A percentile compares a stretch with the other conserved stretches of the same genome.
phyloP scores from a whole-genome alignment of 495 filamentous ascomycete genomes.

The Lophiotrema nucula region DNA sequence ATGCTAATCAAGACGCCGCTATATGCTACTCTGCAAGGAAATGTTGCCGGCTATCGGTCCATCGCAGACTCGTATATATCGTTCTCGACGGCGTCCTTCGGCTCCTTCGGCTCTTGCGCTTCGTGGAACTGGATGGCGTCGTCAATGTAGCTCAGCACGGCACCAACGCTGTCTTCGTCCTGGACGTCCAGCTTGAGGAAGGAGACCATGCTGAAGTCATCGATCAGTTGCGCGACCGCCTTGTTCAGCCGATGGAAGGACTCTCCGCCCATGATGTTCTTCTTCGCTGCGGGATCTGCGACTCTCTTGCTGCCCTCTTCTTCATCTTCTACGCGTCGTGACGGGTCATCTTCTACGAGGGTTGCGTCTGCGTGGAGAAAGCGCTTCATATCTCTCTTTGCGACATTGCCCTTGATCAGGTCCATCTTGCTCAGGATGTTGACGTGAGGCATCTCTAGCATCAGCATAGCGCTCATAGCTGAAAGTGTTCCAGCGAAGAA shows the following conservation, averaged over 20 bases:
- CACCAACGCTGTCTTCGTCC: constrained; percentile 88
- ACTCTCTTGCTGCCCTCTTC: constrained; percentile 12
- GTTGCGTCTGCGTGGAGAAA: constrained; percentile 82
- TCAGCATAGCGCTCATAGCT: constrained; percentile 97
- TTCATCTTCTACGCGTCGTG: constrained; percentile 44
- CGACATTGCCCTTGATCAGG: constrained; percentile 78
- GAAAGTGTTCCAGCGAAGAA: constrained; percentile 94
- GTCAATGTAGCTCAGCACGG: constrained; percentile 94
- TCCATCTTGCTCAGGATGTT: constrained; percentile 98
- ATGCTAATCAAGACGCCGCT: too few species aligned
- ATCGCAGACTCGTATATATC: constrained; percentile 12
- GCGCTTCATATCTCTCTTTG: constrained; percentile 77
- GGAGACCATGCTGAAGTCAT: constrained; percentile 96
- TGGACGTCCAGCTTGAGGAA: constrained; percentile 87
- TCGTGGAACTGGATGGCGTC: constrained; percentile 96
- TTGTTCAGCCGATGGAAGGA: constrained; percentile 76
- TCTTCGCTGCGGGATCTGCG: constrained; percentile 56
- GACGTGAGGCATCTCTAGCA: constrained; percentile 93
- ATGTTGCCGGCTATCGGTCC: constrained; percentile 14
- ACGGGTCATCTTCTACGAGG: constrained; percentile 69
- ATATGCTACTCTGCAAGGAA: too few species aligned
- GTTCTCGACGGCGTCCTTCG: constrained; percentile 59
- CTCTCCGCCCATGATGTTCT: constrained; percentile 71
- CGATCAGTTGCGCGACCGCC: constrained; percentile 85
- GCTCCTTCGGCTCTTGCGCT: constrained; percentile 88